Evolutionary conservation across 768 basidiomycete genomes (phyloP).

Genomic region (Nidularia sp.): DNA sequence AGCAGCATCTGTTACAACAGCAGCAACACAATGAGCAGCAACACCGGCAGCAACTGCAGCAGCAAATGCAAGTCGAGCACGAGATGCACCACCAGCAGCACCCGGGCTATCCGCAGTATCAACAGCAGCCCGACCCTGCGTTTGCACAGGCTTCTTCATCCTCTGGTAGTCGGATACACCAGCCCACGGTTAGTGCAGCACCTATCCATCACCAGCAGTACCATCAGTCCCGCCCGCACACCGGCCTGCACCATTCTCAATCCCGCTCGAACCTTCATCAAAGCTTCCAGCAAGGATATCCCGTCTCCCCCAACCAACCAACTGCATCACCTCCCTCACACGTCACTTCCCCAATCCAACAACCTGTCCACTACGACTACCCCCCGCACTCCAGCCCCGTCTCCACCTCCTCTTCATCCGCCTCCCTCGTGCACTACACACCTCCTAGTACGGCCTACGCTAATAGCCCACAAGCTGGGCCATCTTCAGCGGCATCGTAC

Average conservation of each 20-base stretch:
- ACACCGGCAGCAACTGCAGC: constrained; percentile 12
- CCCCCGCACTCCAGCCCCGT: background rate
- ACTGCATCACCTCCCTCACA: background rate
- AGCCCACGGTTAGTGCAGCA: background rate
- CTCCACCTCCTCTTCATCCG: background rate
- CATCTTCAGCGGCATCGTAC: background rate
- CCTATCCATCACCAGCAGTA: background rate
- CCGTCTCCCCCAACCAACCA: background rate
- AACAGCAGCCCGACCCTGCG: constrained; percentile 9
- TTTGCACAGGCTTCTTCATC: constrained; percentile 6
- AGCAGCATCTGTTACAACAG: constrained; percentile 12
- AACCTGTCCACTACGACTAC: background rate
- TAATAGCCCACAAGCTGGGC: background rate
- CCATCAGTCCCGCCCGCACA: background rate
- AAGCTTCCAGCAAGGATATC: background rate
- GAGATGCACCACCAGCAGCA: constrained; percentile 6
- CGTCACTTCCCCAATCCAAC: background rate
- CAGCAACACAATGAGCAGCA: constrained; percentile 16
- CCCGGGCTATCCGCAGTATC: constrained; percentile 9
- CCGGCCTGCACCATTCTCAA: background rate
- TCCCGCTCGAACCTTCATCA: background rate
- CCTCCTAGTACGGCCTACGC: background rate
- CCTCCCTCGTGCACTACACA: background rate
- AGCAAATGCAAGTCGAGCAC: constrained; percentile 6
- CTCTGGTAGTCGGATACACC: background rate